Base-by-base conservation (phyloP, 257 asterid species). In the Solanum sejunctum region DNA sequence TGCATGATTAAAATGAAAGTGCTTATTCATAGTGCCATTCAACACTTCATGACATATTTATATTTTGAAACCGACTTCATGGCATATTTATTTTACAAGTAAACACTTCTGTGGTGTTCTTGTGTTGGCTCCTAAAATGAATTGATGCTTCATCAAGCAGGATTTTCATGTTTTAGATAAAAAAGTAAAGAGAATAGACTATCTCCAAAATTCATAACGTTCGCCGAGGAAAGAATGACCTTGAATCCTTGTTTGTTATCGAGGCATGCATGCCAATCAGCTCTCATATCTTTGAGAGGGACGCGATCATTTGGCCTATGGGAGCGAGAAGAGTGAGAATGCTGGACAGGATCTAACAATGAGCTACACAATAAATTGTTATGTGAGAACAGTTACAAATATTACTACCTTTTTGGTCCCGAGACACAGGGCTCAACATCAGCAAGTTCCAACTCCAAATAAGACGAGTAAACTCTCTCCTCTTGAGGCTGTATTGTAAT, bases 231-330 rank as follows among this genome's bases (percentile, higher is more conserved):
- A 23, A 81, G 73, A 71, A 90, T 72, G 41, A 94, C 99, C 98
- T 95, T 95, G 90, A 95, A 95, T 67, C 99, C 96, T 72, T 93
- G 93, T 89, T 90, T 94, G 86, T 84, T 93, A 90, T 94, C 91
- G 63, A 95, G 92, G 85, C 99, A 95, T 11, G 94, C 91, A 84
- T 91, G 96, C 98, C 98, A 95, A 87, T 95, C 98, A 85, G 84
- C 86, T 91, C 93, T 95, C 98, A 95, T 94, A 64, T 92, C 98
- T 89, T 92, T 95, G 51, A 94, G 71, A 61, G 96, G 89, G 80
- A 94, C 98, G 12, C 93, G 97, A 57, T 95, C 99, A 72, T 95
- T 98, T 72, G 99, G 99, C 94, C 99, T 95, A 80, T 26, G 70
- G 89, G 66, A 67, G 51, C 8, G 20, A 56, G 20, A 28, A 80